Evolutionary conservation across 2,329 filamentous ascomycete genomes (phyloP), one percentile per base, ranked within the genome.

Genomic region (Zymoseptoria crescenta): DNA sequence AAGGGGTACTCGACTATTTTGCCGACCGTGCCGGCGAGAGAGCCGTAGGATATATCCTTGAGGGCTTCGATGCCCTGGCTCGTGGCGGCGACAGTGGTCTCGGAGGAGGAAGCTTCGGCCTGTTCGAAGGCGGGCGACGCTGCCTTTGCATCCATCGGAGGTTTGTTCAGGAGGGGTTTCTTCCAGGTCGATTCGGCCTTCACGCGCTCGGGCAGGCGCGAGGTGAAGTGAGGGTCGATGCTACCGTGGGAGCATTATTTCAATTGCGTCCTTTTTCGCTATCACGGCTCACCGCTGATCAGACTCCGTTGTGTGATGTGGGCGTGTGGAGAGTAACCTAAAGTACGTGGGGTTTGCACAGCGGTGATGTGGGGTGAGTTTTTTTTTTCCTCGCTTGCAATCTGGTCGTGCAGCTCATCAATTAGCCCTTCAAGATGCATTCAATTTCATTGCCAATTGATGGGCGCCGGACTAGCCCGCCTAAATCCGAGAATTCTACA

Each of bases 1-100:
- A 99, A 99, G 24, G 94, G 94, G 73, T 96, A 99, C 74, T 99
- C 94, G 71, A 99, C 93, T 74, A 93, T 90, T 79, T 97, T 99
- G 63, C 93, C 93, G 41, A 90, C 86, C 60, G 95, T 84, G 61
- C 94, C 94, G 57, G 93, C 92, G 75, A 92, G 84, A 60, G 93
- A 96, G 72, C 94, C 94, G 73, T 91, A 97, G 9, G 87, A 71
- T 58, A 99, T 84, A 70, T 97, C 92, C 74, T 96, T 92, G 49
- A 93, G 69, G 4, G 90, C 89, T 69, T 94, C 87, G 29, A 80
- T 66, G 54, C 80, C 80, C 68, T 84, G 80, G 49, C 56, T 64
- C 48, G 65, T 56, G 7, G 62, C 60, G 9, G 41, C 56, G 30
- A 57, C 53, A 30, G 56, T 28, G 8, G 58, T 41, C 3, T 58